phyloP scores from a whole-genome alignment of 2,329 filamentous ascomycete species.

The Cordyceps pruinosa region DNA sequence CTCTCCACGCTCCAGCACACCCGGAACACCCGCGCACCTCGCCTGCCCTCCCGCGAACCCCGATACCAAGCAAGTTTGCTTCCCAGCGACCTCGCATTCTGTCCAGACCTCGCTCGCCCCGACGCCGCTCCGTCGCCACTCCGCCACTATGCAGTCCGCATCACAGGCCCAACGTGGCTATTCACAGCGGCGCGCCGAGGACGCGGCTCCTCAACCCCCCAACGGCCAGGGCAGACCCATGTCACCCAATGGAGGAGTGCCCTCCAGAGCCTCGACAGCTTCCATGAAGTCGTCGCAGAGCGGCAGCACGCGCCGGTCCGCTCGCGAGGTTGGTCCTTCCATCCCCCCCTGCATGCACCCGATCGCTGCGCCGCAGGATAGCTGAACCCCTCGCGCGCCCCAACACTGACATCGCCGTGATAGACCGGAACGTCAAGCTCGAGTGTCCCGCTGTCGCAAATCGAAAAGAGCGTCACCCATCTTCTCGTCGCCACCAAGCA shows the following conservation, averaged over 20 bases:
- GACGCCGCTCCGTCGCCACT: neutral
- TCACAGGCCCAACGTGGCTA: slow-evolving; percentile 5
- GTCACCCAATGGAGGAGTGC: slow-evolving; percentile 9
- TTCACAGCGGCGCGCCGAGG: slow-evolving; percentile 5
- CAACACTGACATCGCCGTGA: slow-evolving; percentile 23
- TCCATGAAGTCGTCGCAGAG: slow-evolving; percentile 10
- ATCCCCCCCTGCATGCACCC: neutral
- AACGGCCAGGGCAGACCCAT: slow-evolving; percentile 2
- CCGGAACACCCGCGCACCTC: neutral
- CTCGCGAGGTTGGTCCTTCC: slow-evolving; percentile 5
- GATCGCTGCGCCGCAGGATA: neutral
- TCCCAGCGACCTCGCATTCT: neutral
- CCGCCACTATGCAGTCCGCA: slow-evolving; percentile 5
- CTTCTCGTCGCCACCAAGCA: slow-evolving; percentile 97
- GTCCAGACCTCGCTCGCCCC: neutral
- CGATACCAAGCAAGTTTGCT: neutral
- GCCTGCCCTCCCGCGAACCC: neutral
- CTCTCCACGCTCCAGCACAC: neutral
- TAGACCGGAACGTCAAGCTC: slow-evolving; percentile 41
- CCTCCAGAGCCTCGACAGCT: slow-evolving; percentile 6
- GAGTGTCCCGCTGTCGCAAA: slow-evolving; percentile 80
- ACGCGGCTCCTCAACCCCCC: neutral
- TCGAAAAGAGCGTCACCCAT: slow-evolving; percentile 98
- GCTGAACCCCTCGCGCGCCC: neutral
- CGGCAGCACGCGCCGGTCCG: slow-evolving; percentile 5